A percentile compares a stretch with the other conserved stretches of the same genome.
Conservation (phyloP, 2,329 filamentous ascomycete genomes). For the Paraconiothyrium brasiliense region DNA sequence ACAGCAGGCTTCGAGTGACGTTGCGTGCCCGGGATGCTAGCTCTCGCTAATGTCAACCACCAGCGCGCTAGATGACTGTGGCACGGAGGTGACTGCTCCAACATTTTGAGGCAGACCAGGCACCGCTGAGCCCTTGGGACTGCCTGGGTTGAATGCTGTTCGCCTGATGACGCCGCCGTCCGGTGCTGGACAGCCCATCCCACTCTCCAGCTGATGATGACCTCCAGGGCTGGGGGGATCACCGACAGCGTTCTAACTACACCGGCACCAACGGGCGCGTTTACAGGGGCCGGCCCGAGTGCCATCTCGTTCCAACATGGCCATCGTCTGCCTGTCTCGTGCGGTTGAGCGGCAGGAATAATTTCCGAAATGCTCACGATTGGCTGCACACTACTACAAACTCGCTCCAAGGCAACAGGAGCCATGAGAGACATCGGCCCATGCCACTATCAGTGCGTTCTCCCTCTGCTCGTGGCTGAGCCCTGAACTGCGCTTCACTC, state of each 20-base stretch:
- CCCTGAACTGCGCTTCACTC: constrained; percentile 12
- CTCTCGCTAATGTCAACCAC: constrained; percentile 26
- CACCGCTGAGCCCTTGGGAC: no score
- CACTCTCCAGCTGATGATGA: not conserved
- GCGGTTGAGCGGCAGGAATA: constrained; percentile 15
- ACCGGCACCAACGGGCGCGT: not conserved
- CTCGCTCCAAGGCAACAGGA: constrained; percentile 4
- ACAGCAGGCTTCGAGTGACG: constrained; percentile 21
- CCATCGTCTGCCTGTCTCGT: constrained; percentile 11
- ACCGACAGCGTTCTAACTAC: not conserved
- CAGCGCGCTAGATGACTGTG: constrained; percentile 25
- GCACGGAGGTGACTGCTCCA: constrained; percentile 29
- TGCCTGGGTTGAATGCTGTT: no score
- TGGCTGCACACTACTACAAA: constrained; percentile 2
- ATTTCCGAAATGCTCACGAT: constrained; percentile 14
- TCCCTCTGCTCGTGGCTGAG: constrained; percentile 11
- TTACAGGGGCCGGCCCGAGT: not conserved
- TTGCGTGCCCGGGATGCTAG: constrained; percentile 17
- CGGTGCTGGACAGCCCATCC: not conserved
- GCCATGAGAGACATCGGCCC: constrained; percentile 10
- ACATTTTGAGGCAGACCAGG: constrained; percentile 16
- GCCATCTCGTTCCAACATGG: not conserved
- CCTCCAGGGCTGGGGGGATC: not conserved
- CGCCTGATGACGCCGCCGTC: no score
- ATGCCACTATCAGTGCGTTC: constrained; percentile 9